Evolutionary conservation across 805 yeast species (phyloP).

Genomic region (Barnettozyma botsteinii): DNA sequence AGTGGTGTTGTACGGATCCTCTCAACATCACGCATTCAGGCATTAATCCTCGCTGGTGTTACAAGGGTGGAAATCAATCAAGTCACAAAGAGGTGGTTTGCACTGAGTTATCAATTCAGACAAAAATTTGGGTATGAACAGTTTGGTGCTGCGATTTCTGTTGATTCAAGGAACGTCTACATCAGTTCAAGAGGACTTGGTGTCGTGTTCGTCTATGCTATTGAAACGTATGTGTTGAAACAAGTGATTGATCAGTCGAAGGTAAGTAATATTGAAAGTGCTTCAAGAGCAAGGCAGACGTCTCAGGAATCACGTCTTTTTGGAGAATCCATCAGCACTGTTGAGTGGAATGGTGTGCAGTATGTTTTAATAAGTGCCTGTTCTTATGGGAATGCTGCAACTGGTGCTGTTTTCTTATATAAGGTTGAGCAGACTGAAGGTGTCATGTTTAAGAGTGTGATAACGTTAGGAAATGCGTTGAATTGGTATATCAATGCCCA

Average conservation of each 20-base stretch:
- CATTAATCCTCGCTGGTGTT: slow-evolving; percentile 5
- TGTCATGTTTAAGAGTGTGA: neutral
- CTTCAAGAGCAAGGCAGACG: slow-evolving; percentile 1
- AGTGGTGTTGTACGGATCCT: slow-evolving; percentile 32
- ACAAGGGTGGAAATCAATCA: slow-evolving; percentile 10
- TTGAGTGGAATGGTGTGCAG: slow-evolving; percentile 13
- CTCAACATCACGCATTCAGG: slow-evolving; percentile 24
- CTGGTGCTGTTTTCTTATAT: slow-evolving; percentile 39
- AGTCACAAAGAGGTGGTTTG: neutral
- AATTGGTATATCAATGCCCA: slow-evolving; percentile 9
- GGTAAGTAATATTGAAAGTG: neutral
- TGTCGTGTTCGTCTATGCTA: slow-evolving; percentile 30
- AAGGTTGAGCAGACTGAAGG: neutral
- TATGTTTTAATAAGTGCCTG: slow-evolving; percentile 14
- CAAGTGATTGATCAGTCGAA: slow-evolving; percentile 13
- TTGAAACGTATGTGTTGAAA: slow-evolving; percentile 13
- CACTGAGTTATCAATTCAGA: neutral
- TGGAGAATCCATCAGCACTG: slow-evolving; percentile 15
- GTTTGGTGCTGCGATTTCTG: slow-evolving; percentile 34
- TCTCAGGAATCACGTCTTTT: slow-evolving; percentile 15
- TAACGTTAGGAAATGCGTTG: slow-evolving; percentile 5
- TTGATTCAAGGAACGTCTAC: slow-evolving; percentile 24
- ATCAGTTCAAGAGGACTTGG: slow-evolving; percentile 36
- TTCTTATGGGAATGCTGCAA: slow-evolving; percentile 24
- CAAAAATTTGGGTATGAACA: slow-evolving; percentile 33